A percentile compares a stretch with the other conserved stretches of the same genome.
Conservation (phyloP, 495 filamentous ascomycete species). For the Xylaria longipes region DNA sequence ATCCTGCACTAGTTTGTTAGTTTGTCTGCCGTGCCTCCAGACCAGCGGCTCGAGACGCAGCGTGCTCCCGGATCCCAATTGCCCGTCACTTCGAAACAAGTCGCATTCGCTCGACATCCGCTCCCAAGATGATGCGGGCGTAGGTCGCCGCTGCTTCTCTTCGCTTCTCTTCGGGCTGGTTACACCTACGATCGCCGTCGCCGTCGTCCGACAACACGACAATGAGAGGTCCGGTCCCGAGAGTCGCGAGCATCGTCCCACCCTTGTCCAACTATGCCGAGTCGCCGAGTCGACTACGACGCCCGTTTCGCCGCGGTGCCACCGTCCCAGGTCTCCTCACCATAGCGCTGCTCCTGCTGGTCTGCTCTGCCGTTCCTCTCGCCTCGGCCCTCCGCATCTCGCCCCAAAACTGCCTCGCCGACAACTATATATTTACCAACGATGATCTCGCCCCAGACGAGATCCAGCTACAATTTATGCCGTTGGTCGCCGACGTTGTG, state of each 20-base stretch:
- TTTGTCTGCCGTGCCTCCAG: background rate
- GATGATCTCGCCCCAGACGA: constrained; percentile 41
- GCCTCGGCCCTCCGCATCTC: constrained; percentile 66
- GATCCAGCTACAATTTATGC: constrained; percentile 77
- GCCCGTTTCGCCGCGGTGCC: constrained; percentile 20
- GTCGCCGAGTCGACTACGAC: constrained; percentile 24
- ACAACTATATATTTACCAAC: constrained; percentile 61
- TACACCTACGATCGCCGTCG: constrained; percentile 26
- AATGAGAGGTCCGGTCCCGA: constrained; percentile 39
- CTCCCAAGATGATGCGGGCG: constrained; percentile 38
- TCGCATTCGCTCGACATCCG: constrained; percentile 22
- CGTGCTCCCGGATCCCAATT: constrained; percentile 1
- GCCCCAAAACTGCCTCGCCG: constrained; percentile 83
- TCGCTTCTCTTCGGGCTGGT: constrained; percentile 36
- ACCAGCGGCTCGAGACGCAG: background rate
- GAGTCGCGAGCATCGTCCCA: constrained; percentile 28
- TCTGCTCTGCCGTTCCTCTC: constrained; percentile 36
- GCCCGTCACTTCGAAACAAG: constrained; percentile 6
- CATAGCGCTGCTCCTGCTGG: constrained; percentile 32
- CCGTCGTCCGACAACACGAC: constrained; percentile 35
- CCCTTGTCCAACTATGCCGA: constrained; percentile 31
- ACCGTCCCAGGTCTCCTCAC: constrained; percentile 9
- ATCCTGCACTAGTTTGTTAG: background rate
- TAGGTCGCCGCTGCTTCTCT: constrained; percentile 35
- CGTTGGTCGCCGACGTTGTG: constrained; percentile 70